Base-by-base conservation (phyloP, 208 protist genomes). In the Endotrypanum monterogeii region DNA sequence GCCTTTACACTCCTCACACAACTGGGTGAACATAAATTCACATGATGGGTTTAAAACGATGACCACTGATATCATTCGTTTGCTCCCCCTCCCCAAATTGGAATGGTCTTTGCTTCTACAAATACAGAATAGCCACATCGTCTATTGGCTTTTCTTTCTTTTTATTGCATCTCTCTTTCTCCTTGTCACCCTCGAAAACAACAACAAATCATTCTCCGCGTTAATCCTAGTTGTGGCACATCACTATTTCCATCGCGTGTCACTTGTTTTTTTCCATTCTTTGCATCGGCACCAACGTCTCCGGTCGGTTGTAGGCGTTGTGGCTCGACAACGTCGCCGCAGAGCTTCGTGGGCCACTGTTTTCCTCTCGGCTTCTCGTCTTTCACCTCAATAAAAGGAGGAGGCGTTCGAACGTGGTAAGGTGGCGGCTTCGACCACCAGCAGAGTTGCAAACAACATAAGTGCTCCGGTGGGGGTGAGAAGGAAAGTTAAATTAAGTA, bases 81-180 rank as follows among this genome's bases (percentile, higher is more conserved):
- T 65, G 35, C 60, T 37, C 37, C 25, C 28, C 14, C 60, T 14
- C 44, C n/a, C n/a, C n/a, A n/a, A n/a, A n/a, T n/a, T n/a, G n/a
- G n/a, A n/a, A 23, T 65, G 60, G 46, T 46, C 23, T 65, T 65
- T 3, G 60, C 23, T 23, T 14, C 35, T 44, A 48, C 37, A 65
- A 35, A 23, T 44, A 20, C 60, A 65, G 60, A 44, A 65, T 46
- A 46, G 23, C 16, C 60, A 46, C 60, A 14, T 46, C 8, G 60
- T 39, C 46, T 44, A 30, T 44, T 65, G 18, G 60, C 60, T 65
- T 65, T 18, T 41, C 56, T 62, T 62, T 62, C 30, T 62, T 18
- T 62, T 62, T 32, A 11, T 25, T 41, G n/a, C n/a, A n/a, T 62
- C 39, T 62, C 30, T 62, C 14, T 62, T 62, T 32, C n/a, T 25